A percentile compares a stretch with the other conserved stretches of the same genome.
Conservation (phyloP, 2,329 filamentous ascomycete species). For the Neopestalotiopsis sp. region DNA sequence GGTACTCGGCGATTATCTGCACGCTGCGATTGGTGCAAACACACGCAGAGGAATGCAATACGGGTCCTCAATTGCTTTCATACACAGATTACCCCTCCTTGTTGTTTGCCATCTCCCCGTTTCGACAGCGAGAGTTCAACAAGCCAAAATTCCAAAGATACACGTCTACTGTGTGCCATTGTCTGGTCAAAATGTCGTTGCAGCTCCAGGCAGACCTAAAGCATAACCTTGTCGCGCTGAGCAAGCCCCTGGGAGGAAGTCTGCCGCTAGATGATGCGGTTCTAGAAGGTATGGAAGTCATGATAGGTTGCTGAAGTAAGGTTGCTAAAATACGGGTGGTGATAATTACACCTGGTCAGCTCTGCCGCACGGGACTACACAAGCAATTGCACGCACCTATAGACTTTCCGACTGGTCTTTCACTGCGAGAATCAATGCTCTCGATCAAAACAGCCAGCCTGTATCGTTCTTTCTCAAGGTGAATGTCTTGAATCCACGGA, state of each 20-base stretch:
- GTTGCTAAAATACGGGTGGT: too few relatives aligned
- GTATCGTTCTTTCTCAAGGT: slow-evolving; percentile 13
- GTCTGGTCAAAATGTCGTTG: not conserved
- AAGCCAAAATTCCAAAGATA: too few relatives aligned
- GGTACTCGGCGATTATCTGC: not conserved
- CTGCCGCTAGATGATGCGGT: slow-evolving; percentile 21
- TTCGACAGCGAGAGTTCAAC: not conserved
- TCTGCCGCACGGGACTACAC: slow-evolving; percentile 15
- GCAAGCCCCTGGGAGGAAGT: slow-evolving; percentile 7
- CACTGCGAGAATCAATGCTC: slow-evolving; percentile 24
- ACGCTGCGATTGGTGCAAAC: not conserved
- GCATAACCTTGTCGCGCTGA: slow-evolving; percentile 4
- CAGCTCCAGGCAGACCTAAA: slow-evolving; percentile 18
- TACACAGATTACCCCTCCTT: not conserved
- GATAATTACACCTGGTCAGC: slow-evolving; percentile 1
- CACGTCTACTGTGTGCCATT: too few relatives aligned
- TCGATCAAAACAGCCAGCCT: not conserved
- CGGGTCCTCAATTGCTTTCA: not conserved
- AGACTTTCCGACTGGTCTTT: slow-evolving; percentile 20
- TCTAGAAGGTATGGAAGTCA: not conserved
- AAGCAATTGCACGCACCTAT: slow-evolving; percentile 15
- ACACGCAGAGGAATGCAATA: not conserved
- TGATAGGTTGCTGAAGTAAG: too few relatives aligned
- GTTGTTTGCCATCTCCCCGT: not conserved
- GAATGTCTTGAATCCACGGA: not conserved